A percentile compares a stretch with the other conserved stretches of the same genome.
Conservation (phyloP, 2,329 filamentous ascomycete species). For the Exserohilum rostratum region DNA sequence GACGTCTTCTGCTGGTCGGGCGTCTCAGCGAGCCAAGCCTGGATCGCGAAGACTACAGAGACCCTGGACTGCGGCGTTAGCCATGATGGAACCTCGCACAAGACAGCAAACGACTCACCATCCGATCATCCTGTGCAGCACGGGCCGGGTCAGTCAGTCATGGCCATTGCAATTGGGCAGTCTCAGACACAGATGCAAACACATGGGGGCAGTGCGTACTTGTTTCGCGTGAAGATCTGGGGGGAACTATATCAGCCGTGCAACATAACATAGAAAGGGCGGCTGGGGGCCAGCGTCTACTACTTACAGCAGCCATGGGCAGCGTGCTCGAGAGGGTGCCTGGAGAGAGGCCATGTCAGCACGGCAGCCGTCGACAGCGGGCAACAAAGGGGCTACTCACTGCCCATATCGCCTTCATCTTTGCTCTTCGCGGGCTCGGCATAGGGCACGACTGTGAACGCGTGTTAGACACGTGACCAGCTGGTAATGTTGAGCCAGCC, state of each 20-base stretch:
- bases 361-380: neutral
- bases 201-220: conserved; percentile 56
- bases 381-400: conserved; percentile 56
- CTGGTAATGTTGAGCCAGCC: neutral
- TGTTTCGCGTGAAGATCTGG: conserved; percentile 88
- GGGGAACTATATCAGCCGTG: conserved; percentile 35
- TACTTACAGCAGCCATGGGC: conserved; percentile 83
- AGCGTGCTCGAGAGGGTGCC: conserved; percentile 75
- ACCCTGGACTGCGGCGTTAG: conserved; percentile 59
- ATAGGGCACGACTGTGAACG: conserved; percentile 78
- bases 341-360: conserved; percentile 28
- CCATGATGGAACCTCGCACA: conserved; percentile 11
- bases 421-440: conserved; percentile 73
- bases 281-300: conserved; percentile 9
- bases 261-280: conserved; percentile 20
- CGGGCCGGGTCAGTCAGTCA: conserved; percentile 26
- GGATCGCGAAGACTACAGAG: conserved; percentile 73
- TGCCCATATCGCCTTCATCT: conserved; percentile 70
- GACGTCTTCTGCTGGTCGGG: conserved; percentile 68
- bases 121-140: conserved; percentile 63
- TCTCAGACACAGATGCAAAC: conserved; percentile 1
- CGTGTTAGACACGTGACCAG: conserved; percentile 40
- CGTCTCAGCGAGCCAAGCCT: conserved; percentile 79
- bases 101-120: conserved; percentile 54
- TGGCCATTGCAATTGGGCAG: conserved; percentile 12